Evolutionary conservation across 2,329 filamentous ascomycete species (phyloP).

Genomic region (Lecanoromycetidae sp.): DNA sequence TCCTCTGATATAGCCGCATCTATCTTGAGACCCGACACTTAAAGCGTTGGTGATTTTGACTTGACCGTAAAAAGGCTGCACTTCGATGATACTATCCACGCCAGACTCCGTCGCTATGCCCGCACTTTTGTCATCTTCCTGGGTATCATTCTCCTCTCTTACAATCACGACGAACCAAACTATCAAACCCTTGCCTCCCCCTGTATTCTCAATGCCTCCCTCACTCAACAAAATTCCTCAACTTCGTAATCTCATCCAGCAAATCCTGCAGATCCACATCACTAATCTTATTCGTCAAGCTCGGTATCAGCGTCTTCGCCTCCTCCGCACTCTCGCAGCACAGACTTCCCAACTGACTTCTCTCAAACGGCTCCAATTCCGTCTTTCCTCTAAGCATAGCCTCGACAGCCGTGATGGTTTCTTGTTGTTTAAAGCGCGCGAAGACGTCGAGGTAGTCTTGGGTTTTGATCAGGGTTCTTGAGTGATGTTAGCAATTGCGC

Average conservation of each 20-base stretch:
- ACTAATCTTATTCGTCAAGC: constrained; percentile 72
- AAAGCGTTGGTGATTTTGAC: no score
- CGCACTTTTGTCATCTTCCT: no score
- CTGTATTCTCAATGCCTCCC: no score
- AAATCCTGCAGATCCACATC: constrained; percentile 81
- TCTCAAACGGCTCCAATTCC: constrained; percentile 81
- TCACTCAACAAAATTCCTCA: constrained; percentile 34
- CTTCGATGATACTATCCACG: no score
- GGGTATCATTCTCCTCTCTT: not conserved
- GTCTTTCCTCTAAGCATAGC: constrained; percentile 67
- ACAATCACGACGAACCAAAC: not conserved
- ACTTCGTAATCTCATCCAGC: constrained; percentile 80
- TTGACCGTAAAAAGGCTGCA: no score
- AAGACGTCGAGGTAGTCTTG: constrained; percentile 90
- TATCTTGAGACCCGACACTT: no score
- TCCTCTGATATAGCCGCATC: no score
- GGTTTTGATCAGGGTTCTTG: constrained; percentile 76
- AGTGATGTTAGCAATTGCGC: no score
- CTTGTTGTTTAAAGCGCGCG: constrained; percentile 87
- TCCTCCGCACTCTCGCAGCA: constrained; percentile 91
- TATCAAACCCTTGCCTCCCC: not conserved
- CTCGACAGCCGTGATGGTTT: constrained; percentile 90
- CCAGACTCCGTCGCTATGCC: no score
- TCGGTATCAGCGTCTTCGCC: constrained; percentile 91
- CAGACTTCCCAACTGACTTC: constrained; percentile 79